Percentiles rank a stretch among this genome's conserved stretches.
These are phyloP conservation scores for Fusarium virguliforme DNA, from an alignment of 2,329 filamentous ascomycete species.

Conservation along the genomic window DNA sequence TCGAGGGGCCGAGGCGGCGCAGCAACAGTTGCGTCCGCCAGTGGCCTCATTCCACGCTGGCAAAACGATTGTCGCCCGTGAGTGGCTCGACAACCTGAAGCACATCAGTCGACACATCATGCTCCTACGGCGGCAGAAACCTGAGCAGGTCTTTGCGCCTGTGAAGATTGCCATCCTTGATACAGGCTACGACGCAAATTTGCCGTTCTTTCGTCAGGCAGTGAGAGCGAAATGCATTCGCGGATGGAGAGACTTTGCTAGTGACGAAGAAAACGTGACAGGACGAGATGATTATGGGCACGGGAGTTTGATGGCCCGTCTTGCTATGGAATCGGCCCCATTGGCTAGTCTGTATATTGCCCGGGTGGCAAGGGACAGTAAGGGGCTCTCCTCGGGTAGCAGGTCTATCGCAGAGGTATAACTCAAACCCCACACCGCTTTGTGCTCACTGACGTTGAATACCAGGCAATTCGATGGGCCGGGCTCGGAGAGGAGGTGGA, in stretches of 20 bases:
- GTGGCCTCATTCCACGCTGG: not conserved
- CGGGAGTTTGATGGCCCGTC: constrained; percentile 5
- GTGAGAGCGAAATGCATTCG: not conserved
- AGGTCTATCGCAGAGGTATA: not conserved
- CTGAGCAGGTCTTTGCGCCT: not conserved
- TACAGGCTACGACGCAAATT: not conserved
- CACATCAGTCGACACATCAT: not conserved
- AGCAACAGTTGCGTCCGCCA: not conserved
- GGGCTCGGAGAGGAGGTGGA: not conserved
- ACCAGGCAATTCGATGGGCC: not conserved
- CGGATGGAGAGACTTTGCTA: not conserved
- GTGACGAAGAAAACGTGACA: not conserved
- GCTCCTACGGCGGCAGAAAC: not conserved
- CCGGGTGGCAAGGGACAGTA: not conserved
- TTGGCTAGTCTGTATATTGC: not conserved
- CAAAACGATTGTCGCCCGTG: not conserved
- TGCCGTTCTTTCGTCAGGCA: not conserved
- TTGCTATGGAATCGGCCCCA: not conserved
- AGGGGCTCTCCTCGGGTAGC: not conserved
- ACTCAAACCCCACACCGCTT: not conserved
- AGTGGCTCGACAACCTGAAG: constrained; percentile 4
- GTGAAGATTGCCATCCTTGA: constrained; percentile 3
- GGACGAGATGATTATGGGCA: constrained; percentile 1
- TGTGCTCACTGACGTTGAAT: not conserved
- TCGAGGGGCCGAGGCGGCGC: not conserved